Percentiles rank a stretch among this genome's conserved stretches.
Evolutionary conservation across 139 green algal species (phyloP).

Genomic region (Marvania coccoides): DNA sequence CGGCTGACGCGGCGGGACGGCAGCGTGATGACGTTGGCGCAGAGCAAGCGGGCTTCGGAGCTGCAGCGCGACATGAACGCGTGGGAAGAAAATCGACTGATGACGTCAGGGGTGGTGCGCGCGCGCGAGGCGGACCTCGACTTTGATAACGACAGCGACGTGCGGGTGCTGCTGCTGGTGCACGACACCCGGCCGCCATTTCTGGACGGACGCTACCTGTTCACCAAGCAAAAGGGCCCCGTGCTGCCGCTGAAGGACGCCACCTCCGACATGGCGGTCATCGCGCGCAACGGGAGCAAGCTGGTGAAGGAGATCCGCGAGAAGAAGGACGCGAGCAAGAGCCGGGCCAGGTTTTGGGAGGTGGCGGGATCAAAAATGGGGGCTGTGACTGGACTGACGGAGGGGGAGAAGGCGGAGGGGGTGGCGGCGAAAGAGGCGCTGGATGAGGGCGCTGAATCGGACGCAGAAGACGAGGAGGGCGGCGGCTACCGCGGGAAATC

Average conservation of each 20-base stretch:
- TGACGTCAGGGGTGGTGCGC: constrained; percentile 78
- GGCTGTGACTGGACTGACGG: constrained; percentile 83
- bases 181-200: constrained; percentile 97
- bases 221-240: constrained; percentile 78
- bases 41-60: constrained; percentile 76
- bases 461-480: constrained; percentile 27
- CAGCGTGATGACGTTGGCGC: constrained; percentile 76
- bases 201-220: constrained; percentile 81
- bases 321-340: constrained; percentile 89
- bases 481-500: constrained; percentile 34
- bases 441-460: constrained; percentile 12
- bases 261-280: constrained; percentile 94
- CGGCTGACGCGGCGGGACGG: constrained; percentile 68
- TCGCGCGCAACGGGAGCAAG: constrained; percentile 64
- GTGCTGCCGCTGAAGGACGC: constrained; percentile 91
- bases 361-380: constrained; percentile 93
- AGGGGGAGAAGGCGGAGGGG: constrained; percentile 65
- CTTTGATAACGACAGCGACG: constrained; percentile 77
- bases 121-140: constrained; percentile 69
- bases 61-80: constrained; percentile 80
- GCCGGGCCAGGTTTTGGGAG: constrained; percentile 91
- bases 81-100: constrained; percentile 93
- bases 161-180: constrained; percentile 84
- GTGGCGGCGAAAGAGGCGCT: constrained; percentile 35
- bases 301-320: constrained; percentile 67